A percentile compares a stretch with the other conserved stretches of the same genome.
Conservation (phyloP, 2,329 filamentous ascomycete species). For the Penicillium sp. region DNA sequence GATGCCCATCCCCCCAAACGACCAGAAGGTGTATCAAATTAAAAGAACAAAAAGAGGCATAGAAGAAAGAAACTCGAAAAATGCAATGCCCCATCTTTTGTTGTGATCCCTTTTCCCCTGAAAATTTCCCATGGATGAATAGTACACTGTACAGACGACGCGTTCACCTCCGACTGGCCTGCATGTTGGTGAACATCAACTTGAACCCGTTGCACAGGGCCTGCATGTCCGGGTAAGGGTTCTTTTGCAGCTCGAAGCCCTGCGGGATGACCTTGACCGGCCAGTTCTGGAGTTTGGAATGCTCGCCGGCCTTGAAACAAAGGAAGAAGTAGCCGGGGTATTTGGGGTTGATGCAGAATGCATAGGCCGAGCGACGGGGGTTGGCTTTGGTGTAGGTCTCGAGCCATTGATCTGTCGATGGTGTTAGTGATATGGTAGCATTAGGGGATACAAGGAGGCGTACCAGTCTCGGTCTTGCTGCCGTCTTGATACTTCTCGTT, state of each 20-base stretch:
- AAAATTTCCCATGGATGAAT: slow-evolving; percentile 12
- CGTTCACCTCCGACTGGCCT: slow-evolving; percentile 34
- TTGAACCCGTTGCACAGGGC: slow-evolving; percentile 98
- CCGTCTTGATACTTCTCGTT: slow-evolving; percentile 91
- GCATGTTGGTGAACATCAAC: slow-evolving; percentile 70
- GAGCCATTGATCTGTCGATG: slow-evolving; percentile 78
- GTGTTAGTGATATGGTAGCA: slow-evolving; percentile 2
- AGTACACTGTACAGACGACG: slow-evolving; percentile 24
- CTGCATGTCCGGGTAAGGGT: slow-evolving; percentile 90
- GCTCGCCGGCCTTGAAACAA: slow-evolving; percentile 88
- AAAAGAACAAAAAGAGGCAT: slow-evolving; percentile 5
- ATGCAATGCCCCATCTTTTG: slow-evolving; percentile 9
- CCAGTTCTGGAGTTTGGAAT: slow-evolving; percentile 72
- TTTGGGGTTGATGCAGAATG: slow-evolving; percentile 90
- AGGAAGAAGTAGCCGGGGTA: slow-evolving; percentile 93
- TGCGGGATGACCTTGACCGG: slow-evolving; percentile 88
- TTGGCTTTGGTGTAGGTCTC: slow-evolving; percentile 95
- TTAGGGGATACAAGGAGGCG: slow-evolving; percentile 38
- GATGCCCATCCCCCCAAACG: slow-evolving; percentile 11
- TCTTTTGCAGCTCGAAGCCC: slow-evolving; percentile 85
- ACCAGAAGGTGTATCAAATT: slow-evolving; percentile 23
- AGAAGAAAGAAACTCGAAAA: background rate
- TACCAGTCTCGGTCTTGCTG: slow-evolving; percentile 79
- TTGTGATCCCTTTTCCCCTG: slow-evolving; percentile 4
- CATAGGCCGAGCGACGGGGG: slow-evolving; percentile 87